Evolutionary conservation across 2,329 filamentous ascomycete species (phyloP), one percentile per base, ranked within the genome.

Genomic region (Kalmusia sp.): DNA sequence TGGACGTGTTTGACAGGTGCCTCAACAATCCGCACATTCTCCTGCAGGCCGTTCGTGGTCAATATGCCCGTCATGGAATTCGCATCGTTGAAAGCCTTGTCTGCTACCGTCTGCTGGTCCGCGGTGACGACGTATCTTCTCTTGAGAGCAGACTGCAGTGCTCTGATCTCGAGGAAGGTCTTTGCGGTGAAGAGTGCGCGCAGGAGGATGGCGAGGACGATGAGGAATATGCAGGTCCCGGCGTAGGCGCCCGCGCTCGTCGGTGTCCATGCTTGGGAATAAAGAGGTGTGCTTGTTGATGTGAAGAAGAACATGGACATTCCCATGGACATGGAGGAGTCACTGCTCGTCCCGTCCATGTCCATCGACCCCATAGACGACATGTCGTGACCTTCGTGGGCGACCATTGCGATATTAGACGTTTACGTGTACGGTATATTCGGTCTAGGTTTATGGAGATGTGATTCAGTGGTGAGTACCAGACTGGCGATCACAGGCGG

Each of bases 191-290:
- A 78, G 14, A 96, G 80, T 17, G 80, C 77, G 47, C 93, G 89
- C 68, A 88, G 87, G 51, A 89, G 67, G 55, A 87, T 80, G 55
- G 87, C 87, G 46, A 98, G 86, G 38, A 89, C 64, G 70, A 96
- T 87, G 52, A 97, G 82, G 77, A 97, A 97, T 71, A 97, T 90
- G 79, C 93, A 96, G 24, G 92, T 96, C 51, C 87, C 93, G 1
- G 91, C 92, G 75, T 97, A 98, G 54, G 83, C 78, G 63, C 88
- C 91, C 5, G 82, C 78, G 30, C 78, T 87, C 24, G 70, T 76
- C 4, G 93, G 93, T 2, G 89, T 89, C 92, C 93, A 98, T 47
- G 80, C 72, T 19, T 76, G 72, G 14, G 90, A 87, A 78, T 82
- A 91, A 39, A 92, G 80, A 3, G 87, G 80, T 1, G 87, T 90